Evolutionary conservation across 1,284 basidiomycete genomes (phyloP).

Genomic region (Cutaneotrichosporon sp.): DNA sequence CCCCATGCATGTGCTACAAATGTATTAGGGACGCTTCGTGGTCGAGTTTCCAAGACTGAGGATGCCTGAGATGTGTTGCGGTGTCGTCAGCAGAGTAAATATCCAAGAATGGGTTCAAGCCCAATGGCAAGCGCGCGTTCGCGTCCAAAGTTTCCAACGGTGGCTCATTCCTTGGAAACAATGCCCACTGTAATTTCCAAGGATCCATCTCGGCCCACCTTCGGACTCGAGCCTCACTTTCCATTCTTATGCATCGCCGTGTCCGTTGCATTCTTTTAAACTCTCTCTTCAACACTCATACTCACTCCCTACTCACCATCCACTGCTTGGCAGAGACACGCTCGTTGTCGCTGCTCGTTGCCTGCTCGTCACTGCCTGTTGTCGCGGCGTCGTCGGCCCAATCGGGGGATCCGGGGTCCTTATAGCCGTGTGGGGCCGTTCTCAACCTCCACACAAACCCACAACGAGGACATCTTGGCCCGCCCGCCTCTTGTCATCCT

Average conservation of each 20-base stretch:
- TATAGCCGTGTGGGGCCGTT: no score
- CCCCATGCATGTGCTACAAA: no score
- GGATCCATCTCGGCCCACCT: neutral
- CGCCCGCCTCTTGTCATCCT: neutral
- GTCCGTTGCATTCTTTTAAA: neutral
- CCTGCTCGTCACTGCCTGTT: no score
- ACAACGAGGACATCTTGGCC: neutral
- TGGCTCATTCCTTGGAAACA: neutral
- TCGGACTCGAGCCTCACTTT: no score
- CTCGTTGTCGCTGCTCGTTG: neutral
- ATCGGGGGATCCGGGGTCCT: neutral
- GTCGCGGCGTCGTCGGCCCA: neutral
- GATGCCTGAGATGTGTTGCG: no score
- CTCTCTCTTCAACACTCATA: slow-evolving; percentile 10
- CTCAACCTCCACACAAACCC: neutral
- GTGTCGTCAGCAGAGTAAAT: no score
- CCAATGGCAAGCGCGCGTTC: no score
- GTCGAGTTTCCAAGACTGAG: no score
- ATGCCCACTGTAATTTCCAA: slow-evolving; percentile 8
- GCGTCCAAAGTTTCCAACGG: slow-evolving; percentile 7
- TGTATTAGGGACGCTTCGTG: no score
- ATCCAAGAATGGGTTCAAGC: no score
- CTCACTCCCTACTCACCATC: slow-evolving; percentile 7
- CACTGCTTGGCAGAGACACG: neutral
- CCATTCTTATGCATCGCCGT: neutral